Evolutionary conservation across 805 yeast genomes (phyloP).

Genomic region (Candida boleticola): DNA sequence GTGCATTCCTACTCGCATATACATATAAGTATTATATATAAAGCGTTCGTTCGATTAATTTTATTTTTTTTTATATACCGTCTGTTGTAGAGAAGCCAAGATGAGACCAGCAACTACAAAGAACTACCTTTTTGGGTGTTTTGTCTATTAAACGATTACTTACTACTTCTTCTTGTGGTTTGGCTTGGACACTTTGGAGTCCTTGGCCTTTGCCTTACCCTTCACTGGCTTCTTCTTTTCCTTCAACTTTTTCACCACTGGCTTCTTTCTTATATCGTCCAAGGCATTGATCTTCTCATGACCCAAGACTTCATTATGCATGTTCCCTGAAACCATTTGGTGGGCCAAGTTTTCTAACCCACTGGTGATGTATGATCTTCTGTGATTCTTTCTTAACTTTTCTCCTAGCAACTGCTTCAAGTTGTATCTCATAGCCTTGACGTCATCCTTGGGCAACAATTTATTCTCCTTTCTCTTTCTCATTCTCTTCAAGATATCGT

Average conservation of each 20-base stretch:
- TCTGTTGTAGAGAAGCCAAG: no score
- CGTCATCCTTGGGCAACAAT: slow-evolving; percentile 47
- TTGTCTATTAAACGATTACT: no score
- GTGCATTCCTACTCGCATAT: not conserved
- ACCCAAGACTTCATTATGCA: slow-evolving; percentile 70
- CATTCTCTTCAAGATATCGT: slow-evolving; percentile 62
- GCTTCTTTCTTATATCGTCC: slow-evolving; percentile 43
- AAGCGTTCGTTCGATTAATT: not conserved
- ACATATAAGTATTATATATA: not conserved
- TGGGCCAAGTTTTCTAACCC: slow-evolving; percentile 79
- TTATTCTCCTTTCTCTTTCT: slow-evolving; percentile 46
- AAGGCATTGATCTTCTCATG: slow-evolving; percentile 66
- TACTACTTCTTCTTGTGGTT: slow-evolving; percentile 7
- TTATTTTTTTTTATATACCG: no score
- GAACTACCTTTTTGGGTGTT: no score
- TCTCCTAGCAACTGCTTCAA: slow-evolving; percentile 49
- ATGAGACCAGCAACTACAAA: no score
- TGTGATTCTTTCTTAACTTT: slow-evolving; percentile 59
- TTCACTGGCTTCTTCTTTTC: slow-evolving; percentile 9
- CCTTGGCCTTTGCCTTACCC: slow-evolving; percentile 5
- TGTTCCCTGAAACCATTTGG: slow-evolving; percentile 62
- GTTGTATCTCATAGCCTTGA: slow-evolving; percentile 46
- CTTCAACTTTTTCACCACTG: slow-evolving; percentile 9
- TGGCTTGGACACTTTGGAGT: slow-evolving; percentile 3
- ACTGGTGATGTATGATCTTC: slow-evolving; percentile 76